A percentile compares a stretch with the other conserved stretches of the same genome.
Evolutionary conservation across 2,329 filamentous ascomycete genomes (phyloP).

Genomic region (Colletotrichum caudatum): DNA sequence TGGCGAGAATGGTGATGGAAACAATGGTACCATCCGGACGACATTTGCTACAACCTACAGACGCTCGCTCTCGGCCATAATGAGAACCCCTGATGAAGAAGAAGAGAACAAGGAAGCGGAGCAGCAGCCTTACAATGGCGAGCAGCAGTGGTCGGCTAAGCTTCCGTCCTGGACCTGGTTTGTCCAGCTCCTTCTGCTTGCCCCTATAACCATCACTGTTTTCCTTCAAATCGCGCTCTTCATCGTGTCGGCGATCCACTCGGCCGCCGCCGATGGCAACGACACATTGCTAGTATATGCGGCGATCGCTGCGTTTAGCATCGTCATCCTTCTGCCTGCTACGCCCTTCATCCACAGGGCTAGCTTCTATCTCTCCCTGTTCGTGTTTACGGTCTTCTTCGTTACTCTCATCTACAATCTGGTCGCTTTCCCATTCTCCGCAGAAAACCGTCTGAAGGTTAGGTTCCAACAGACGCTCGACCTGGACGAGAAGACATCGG

Average conservation of each 20-base stretch:
- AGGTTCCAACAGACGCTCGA: slow-evolving; percentile 88
- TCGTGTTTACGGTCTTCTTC: slow-evolving; percentile 77
- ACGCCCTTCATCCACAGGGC: slow-evolving; percentile 89
- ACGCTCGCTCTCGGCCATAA: slow-evolving; percentile 57
- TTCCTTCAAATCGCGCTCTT: slow-evolving; percentile 81
- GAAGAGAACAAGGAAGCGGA: slow-evolving; percentile 50
- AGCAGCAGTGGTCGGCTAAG: slow-evolving; percentile 86
- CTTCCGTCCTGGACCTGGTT: slow-evolving; percentile 90
- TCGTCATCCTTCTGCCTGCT: slow-evolving; percentile 80
- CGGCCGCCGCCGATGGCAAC: slow-evolving; percentile 88
- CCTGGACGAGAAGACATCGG: slow-evolving; percentile 74
- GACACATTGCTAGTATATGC: slow-evolving; percentile 79
- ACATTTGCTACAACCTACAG: slow-evolving; percentile 69
- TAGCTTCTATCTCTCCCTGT: slow-evolving; percentile 82
- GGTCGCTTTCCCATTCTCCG: slow-evolving; percentile 87
- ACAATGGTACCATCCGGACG: slow-evolving; percentile 54
- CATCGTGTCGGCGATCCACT: slow-evolving; percentile 77
- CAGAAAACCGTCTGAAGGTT: slow-evolving; percentile 82
- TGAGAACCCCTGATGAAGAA: slow-evolving; percentile 39
- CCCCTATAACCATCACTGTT: slow-evolving; percentile 81
- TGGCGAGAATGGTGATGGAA: slow-evolving; percentile 47
- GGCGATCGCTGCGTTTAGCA: slow-evolving; percentile 73
- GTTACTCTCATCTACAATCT: slow-evolving; percentile 85
- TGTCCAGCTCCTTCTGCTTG: slow-evolving; percentile 84
- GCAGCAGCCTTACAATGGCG: slow-evolving; percentile 68